phyloP scores from a whole-genome alignment of 148 eudicot species.

The Bassia scoparia region DNA sequence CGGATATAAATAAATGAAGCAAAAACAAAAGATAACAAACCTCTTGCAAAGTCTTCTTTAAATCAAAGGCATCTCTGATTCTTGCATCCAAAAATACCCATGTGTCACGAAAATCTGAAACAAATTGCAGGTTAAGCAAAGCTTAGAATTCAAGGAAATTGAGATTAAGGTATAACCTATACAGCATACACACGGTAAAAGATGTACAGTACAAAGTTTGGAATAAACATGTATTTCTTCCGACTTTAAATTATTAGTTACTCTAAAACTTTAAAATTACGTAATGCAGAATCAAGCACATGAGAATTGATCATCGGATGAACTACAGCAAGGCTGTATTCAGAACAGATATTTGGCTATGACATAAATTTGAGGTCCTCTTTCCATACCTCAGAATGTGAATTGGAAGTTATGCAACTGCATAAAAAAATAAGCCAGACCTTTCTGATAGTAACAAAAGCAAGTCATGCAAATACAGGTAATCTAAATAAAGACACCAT shows the following conservation, averaged over 20 bases:
- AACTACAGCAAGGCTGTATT: neutral
- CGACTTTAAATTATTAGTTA: too few relatives aligned
- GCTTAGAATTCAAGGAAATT: conserved; percentile 10
- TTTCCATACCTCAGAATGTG: neutral
- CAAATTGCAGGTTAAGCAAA: neutral
- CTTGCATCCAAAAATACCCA: conserved; percentile 78
- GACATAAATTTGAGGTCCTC: neutral
- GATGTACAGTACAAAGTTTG: neutral
- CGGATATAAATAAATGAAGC: neutral
- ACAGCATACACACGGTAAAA: neutral
- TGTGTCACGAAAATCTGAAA: conserved; percentile 80
- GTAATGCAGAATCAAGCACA: neutral
- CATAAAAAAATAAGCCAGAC: neutral
- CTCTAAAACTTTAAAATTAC: too few relatives aligned
- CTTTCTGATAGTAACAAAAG: neutral
- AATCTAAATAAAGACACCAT: too few relatives aligned
- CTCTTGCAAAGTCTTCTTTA: conserved; percentile 75
- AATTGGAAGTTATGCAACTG: neutral
- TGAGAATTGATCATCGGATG: neutral
- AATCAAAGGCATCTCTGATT: conserved; percentile 74
- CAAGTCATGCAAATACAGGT: neutral
- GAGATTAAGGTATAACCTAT: neutral
- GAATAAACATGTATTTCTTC: neutral
- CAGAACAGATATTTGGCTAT: neutral
- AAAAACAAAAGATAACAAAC: conserved; percentile 25